Evolutionary conservation across 805 yeast species (phyloP).

Genomic region (Ogataea degrootiae): DNA sequence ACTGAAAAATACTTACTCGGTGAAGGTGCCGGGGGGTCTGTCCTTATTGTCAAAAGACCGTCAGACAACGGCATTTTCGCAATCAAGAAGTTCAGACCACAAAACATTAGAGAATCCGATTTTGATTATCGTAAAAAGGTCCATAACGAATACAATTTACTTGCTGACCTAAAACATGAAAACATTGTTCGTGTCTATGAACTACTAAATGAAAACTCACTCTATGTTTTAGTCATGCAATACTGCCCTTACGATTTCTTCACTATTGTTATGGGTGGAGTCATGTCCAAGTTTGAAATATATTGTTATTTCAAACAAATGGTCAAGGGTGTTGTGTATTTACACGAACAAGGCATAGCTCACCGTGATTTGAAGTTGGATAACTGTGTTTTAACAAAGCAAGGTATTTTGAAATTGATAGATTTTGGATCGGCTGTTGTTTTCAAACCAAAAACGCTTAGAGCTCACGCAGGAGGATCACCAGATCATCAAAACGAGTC

Average conservation of each 20-base stretch:
- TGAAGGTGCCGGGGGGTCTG: slow-evolving; percentile 94
- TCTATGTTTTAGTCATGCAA: slow-evolving; percentile 81
- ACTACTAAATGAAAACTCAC: slow-evolving; percentile 61
- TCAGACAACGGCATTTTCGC: slow-evolving; percentile 63
- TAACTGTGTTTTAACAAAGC: slow-evolving; percentile 76
- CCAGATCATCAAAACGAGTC: neutral
- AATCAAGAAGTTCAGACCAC: slow-evolving; percentile 77
- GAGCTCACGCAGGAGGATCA: neutral
- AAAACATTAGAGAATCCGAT: slow-evolving; percentile 55
- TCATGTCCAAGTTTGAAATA: slow-evolving; percentile 65
- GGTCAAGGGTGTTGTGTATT: slow-evolving; percentile 63
- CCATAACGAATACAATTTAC: slow-evolving; percentile 75
- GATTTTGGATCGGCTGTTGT: slow-evolving; percentile 94
- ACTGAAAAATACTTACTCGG: slow-evolving; percentile 44
- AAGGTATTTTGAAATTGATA: slow-evolving; percentile 79
- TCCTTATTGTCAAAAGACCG: slow-evolving; percentile 65
- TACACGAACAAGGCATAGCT: slow-evolving; percentile 81
- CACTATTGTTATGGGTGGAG: slow-evolving; percentile 85
- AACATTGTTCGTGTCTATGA: slow-evolving; percentile 81
- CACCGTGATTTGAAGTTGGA: slow-evolving; percentile 92
- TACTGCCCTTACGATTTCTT: slow-evolving; percentile 90
- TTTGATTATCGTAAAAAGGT: slow-evolving; percentile 74
- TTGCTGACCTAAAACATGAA: slow-evolving; percentile 71
- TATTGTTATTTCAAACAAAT: slow-evolving; percentile 83
- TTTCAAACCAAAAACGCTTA: slow-evolving; percentile 38